phyloP scores from a whole-genome alignment of 2,329 filamentous ascomycete genomes.

The Botrytis elliptica region DNA sequence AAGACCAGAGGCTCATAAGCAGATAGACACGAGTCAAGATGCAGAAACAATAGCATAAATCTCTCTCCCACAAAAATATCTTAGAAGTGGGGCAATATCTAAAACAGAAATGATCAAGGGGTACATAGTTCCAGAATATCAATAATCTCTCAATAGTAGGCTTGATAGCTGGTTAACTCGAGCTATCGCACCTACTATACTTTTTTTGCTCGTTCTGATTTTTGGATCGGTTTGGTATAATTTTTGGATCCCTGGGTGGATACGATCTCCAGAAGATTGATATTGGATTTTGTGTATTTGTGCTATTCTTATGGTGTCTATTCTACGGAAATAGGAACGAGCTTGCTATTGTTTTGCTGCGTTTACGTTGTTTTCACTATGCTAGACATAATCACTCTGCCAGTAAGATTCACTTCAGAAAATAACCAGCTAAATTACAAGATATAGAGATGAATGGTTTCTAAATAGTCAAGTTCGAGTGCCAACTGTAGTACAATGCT shows the following conservation, averaged over 20 bases:
- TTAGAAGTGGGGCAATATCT: background rate
- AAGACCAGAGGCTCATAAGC: background rate
- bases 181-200: background rate
- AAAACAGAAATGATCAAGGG: background rate
- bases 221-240: no score
- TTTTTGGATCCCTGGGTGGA: background rate
- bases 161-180: background rate
- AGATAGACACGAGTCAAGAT: no score
- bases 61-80: background rate
- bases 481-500: background rate
- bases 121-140: background rate
- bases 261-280: background rate
- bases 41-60: background rate
- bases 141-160: background rate
- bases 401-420: background rate
- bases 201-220: background rate
- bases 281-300: background rate
- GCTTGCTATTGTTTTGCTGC: no score
- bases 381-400: background rate
- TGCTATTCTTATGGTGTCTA: background rate
- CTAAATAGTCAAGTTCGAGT: background rate
- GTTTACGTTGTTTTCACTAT: background rate
- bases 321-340: background rate
- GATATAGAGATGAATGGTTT: background rate
- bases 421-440: background rate